Conservation (phyloP, 345 rosid genomes). For the Brassica rapa region DNA sequence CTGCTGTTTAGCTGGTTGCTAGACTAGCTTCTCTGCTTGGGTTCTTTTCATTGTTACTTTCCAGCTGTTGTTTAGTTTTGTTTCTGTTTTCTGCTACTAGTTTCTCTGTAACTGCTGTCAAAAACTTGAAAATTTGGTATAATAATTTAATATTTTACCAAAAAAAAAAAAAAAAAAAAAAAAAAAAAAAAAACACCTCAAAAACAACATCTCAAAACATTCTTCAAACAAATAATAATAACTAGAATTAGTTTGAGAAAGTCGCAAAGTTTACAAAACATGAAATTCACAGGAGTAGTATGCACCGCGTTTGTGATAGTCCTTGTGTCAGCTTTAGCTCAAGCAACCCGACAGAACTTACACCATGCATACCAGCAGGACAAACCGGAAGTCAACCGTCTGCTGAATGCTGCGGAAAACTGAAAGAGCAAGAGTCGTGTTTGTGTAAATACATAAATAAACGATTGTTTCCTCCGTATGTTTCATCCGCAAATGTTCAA, state of each 20-base stretch:
- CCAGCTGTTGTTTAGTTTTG: too few species aligned
- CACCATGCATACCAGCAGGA: slow-evolving; percentile 45
- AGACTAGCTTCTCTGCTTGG: too few species aligned
- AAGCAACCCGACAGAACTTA: slow-evolving; percentile 46
- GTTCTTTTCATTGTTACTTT: too few species aligned
- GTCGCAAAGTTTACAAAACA: background rate
- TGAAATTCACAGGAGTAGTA: slow-evolving; percentile 9
- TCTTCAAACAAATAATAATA: background rate
- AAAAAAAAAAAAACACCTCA: background rate
- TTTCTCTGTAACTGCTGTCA: too few species aligned
- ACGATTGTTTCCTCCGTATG: slow-evolving; percentile 40
- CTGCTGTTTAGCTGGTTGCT: too few species aligned
- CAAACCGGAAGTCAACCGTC: slow-evolving; percentile 40
- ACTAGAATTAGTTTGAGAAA: background rate
- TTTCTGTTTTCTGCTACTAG: too few species aligned
- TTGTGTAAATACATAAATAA: slow-evolving; percentile 53
- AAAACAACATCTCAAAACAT: background rate
- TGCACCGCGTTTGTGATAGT: slow-evolving; percentile 17
- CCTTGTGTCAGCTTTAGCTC: background rate
- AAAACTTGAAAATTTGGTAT: too few species aligned
- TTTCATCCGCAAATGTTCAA: slow-evolving; percentile 43
- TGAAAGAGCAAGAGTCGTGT: slow-evolving; percentile 61
- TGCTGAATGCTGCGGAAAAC: slow-evolving; percentile 46
- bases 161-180: too few species aligned
- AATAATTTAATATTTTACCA: too few species aligned